Evolutionary conservation across 148 eudicot genomes (phyloP).

Genomic region (Vaccinium macrocarpon): DNA sequence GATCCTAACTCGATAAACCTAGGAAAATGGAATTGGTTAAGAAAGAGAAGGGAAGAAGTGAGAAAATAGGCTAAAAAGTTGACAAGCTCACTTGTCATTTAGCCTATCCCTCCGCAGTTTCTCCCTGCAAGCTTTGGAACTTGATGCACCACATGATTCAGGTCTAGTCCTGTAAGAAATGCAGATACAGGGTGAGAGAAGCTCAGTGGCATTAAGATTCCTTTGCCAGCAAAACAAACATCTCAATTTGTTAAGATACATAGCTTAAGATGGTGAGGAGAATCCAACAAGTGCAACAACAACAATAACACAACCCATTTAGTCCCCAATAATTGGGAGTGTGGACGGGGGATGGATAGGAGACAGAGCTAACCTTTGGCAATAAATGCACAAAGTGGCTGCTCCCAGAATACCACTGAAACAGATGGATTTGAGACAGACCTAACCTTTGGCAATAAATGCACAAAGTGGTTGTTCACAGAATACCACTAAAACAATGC

Average conservation of each 20-base stretch:
- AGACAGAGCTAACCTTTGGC: too few species aligned
- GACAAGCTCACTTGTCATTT: conserved; percentile 58
- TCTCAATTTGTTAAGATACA: neutral
- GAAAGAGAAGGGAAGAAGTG: neutral
- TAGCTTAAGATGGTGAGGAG: neutral
- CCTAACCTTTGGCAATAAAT: too few species aligned
- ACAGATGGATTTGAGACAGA: too few species aligned
- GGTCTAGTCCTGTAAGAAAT: conserved; percentile 56
- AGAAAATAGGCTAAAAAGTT: neutral
- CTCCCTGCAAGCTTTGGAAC: conserved; percentile 87
- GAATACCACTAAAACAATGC: too few species aligned
- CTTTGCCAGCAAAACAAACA: neutral
- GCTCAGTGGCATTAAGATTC: neutral
- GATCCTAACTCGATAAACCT: conserved; percentile 71
- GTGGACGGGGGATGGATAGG: too few species aligned
- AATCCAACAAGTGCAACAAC: neutral
- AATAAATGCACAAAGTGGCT: too few species aligned
- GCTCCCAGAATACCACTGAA: too few species aligned
- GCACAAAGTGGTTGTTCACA: too few species aligned
- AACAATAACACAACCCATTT: too few species aligned
- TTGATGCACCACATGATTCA: conserved; percentile 63
- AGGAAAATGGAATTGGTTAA: conserved; percentile 17
- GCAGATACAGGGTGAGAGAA: neutral
- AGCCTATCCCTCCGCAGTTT: conserved; percentile 74
- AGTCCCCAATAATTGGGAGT: too few species aligned